Conservation (phyloP, 331 rosid species). For the Rosa hybrid region DNA sequence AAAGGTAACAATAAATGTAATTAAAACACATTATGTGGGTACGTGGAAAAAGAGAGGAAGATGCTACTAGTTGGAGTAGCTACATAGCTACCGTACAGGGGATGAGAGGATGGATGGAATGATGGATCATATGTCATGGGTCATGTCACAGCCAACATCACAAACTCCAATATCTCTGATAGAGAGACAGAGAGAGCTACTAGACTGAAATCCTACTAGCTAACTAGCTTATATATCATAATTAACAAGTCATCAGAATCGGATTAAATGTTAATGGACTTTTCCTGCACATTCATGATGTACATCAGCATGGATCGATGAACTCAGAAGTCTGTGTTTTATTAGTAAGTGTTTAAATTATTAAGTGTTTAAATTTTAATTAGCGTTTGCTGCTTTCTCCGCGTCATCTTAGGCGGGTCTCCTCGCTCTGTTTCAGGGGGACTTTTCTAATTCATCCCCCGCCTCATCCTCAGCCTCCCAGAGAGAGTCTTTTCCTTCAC, state of each 20-base stretch:
- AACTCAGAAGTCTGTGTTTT: background rate
- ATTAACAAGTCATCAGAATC: background rate
- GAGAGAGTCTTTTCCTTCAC: slow-evolving; percentile 8
- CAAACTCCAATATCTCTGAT: slow-evolving; percentile 1
- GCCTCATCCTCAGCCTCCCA: background rate
- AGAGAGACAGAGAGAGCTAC: background rate
- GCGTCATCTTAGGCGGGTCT: slow-evolving; percentile 24
- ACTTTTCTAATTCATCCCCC: slow-evolving; percentile 4
- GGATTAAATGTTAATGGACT: background rate
- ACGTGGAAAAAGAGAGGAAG: background rate
- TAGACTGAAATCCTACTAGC: background rate
- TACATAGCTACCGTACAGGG: slow-evolving; percentile 10
- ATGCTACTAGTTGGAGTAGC: background rate
- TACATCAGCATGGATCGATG: no score
- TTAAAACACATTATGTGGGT: no score
- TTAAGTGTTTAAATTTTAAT: background rate
- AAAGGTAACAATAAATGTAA: no score
- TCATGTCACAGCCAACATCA: background rate
- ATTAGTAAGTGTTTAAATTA: background rate
- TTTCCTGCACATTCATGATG: background rate
- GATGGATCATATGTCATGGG: background rate
- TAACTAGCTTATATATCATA: background rate
- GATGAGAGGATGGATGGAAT: slow-evolving; percentile 1
- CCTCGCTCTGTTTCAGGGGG: slow-evolving; percentile 29
- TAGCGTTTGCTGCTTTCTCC: slow-evolving; percentile 17